Evolutionary conservation across 345 rosid species (phyloP).

Genomic region (Schrenkiella parvula): DNA sequence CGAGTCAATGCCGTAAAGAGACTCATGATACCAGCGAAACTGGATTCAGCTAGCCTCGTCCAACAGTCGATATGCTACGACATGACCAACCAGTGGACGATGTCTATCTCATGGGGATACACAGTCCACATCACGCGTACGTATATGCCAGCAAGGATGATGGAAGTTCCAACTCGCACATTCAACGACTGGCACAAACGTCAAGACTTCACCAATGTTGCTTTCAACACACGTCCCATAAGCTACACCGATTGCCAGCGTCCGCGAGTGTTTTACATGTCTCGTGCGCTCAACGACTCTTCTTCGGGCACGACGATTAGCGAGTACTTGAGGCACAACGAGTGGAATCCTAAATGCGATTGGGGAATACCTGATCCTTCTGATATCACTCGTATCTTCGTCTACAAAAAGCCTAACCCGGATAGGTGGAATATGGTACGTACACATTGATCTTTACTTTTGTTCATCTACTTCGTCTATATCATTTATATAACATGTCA

Average conservation of each 20-base stretch:
- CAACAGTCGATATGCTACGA: slow-evolving; percentile 80
- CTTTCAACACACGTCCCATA: slow-evolving; percentile 59
- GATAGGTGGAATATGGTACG: slow-evolving; percentile 45
- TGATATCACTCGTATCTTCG: slow-evolving; percentile 31
- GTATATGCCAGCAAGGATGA: slow-evolving; percentile 45
- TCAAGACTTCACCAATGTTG: slow-evolving; percentile 32
- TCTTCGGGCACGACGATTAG: slow-evolving; percentile 33
- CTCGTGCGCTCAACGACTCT: slow-evolving; percentile 24
- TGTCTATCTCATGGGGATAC: slow-evolving; percentile 79
- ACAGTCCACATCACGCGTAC: slow-evolving; percentile 56
- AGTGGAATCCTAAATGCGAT: slow-evolving; percentile 32
- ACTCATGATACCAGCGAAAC: slow-evolving; percentile 39
- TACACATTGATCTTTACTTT: no score
- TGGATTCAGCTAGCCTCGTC: slow-evolving; percentile 62
- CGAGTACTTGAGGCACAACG: slow-evolving; percentile 31
- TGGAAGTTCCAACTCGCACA: slow-evolving; percentile 53
- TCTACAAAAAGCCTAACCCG: slow-evolving; percentile 46
- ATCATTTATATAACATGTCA: neutral
- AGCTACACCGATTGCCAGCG: slow-evolving; percentile 41
- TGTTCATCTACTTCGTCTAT: neutral
- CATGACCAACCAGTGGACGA: slow-evolving; percentile 48
- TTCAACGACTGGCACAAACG: slow-evolving; percentile 55
- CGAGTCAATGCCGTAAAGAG: slow-evolving; percentile 40
- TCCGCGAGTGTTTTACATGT: slow-evolving; percentile 47
- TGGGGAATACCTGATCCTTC: slow-evolving; percentile 48